phyloP scores from a whole-genome alignment of 495 filamentous ascomycete genomes.

The Lichenothelia convexa region DNA sequence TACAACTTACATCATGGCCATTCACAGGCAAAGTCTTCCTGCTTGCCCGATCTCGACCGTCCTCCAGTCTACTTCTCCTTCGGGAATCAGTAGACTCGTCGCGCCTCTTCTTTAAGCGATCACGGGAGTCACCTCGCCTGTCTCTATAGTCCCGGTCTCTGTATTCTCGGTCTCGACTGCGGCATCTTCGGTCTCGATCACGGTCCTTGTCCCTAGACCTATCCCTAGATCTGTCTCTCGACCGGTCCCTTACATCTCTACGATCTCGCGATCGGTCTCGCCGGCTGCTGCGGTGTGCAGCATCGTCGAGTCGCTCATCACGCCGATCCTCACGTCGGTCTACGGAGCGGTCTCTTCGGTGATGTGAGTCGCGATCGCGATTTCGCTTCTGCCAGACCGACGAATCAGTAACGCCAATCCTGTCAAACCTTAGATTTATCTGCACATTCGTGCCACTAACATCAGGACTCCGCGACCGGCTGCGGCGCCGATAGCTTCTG shows the following conservation, averaged over 20 bases:
- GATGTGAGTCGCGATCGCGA: constrained; percentile 1
- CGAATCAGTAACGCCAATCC: too few species aligned
- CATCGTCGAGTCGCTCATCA: constrained; percentile 1
- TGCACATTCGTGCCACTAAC: background rate
- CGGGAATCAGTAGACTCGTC: constrained; percentile 1
- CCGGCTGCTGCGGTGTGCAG: background rate
- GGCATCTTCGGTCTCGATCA: constrained; percentile 1
- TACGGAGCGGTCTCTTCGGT: constrained; percentile 6
- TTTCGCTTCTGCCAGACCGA: background rate
- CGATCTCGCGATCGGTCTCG: background rate
- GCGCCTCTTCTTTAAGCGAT: background rate
- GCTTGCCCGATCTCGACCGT: constrained; percentile 2
- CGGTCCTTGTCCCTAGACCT: constrained; percentile 1
- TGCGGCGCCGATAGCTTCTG: constrained; percentile 3
- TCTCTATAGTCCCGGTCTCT: constrained; percentile 9
- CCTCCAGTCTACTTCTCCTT: background rate
- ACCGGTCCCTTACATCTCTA: background rate
- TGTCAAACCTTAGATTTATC: too few species aligned
- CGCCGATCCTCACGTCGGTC: constrained; percentile 7
- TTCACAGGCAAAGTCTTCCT: constrained; percentile 1
- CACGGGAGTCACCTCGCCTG: constrained; percentile 4
- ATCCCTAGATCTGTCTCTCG: background rate
- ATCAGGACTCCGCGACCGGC: constrained; percentile 1
- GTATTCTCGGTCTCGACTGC: constrained; percentile 8
- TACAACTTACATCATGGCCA: constrained; percentile 7